Percentiles rank a stretch among this genome's conserved stretches.
These are phyloP conservation scores for Davidsoniella australis DNA, from an alignment of 2,329 filamentous ascomycete genomes.

Conservation along the genomic window DNA sequence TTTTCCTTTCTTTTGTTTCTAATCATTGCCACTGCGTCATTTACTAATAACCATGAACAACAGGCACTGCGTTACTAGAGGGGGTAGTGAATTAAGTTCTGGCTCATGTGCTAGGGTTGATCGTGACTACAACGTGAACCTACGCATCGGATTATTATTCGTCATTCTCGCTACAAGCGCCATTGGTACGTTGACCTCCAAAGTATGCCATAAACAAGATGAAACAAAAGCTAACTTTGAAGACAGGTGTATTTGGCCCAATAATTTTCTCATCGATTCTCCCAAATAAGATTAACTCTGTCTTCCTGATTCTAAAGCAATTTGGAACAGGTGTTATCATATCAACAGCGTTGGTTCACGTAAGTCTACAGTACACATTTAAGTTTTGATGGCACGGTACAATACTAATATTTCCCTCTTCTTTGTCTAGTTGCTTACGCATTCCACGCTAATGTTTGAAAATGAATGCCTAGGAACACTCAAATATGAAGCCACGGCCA, in stretches of 20 bases:
- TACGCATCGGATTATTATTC: constrained; percentile 56
- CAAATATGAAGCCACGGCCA: constrained; percentile 49
- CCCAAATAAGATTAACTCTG: constrained; percentile 28
- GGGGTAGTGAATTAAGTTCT: constrained; percentile 19
- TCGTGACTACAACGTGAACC: constrained; percentile 46
- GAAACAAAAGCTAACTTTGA: constrained; percentile 6
- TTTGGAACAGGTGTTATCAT: constrained; percentile 60
- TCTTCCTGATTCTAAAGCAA: constrained; percentile 51
- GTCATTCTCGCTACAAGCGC: constrained; percentile 52
- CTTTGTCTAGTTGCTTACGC: constrained; percentile 45
- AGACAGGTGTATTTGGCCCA: constrained; percentile 42
- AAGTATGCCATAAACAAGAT: background rate
- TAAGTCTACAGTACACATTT: constrained; percentile 19
- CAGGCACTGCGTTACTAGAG: constrained; percentile 39
- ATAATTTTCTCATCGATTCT: constrained; percentile 45
- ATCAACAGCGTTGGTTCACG: constrained; percentile 53
- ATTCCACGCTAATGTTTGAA: constrained; percentile 54
- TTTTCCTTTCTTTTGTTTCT: background rate
- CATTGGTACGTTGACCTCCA: constrained; percentile 28
- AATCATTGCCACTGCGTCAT: background rate
- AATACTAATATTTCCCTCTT: constrained; percentile 1
- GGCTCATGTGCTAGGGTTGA: constrained; percentile 28
- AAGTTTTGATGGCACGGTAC: background rate
- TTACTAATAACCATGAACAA: constrained; percentile 9
- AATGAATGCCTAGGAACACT: constrained; percentile 52